Evolutionary conservation across 164 flowering plant genomes (phyloP).

Genomic region (Brasenia schreberi): DNA sequence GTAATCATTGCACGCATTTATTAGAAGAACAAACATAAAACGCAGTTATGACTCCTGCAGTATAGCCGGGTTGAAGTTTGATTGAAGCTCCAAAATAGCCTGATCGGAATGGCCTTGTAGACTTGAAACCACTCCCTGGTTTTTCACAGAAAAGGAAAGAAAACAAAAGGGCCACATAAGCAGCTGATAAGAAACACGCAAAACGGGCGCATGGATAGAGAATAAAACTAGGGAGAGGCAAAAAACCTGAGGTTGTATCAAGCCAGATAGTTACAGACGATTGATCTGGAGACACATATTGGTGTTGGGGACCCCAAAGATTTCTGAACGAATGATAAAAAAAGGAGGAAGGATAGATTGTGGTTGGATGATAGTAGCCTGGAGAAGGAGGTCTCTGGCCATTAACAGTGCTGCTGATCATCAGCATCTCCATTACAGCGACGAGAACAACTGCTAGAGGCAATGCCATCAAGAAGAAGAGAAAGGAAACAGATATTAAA

Average conservation of each 20-base stretch:
- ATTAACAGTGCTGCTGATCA: background rate
- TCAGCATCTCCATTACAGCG: background rate
- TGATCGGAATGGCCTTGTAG: constrained; percentile 48
- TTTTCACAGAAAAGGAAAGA: background rate
- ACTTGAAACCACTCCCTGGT: constrained; percentile 76
- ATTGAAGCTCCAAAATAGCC: constrained; percentile 77
- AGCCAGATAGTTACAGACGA: constrained; percentile 37
- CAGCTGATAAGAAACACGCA: background rate
- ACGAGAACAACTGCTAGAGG: no score
- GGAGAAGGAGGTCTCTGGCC: constrained; percentile 30
- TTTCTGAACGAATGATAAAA: constrained; percentile 37
- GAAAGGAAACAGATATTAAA: no score
- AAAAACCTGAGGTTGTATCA: constrained; percentile 42
- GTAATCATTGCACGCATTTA: no score
- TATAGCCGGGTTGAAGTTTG: constrained; percentile 64
- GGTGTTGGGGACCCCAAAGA: constrained; percentile 71
- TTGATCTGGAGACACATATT: constrained; percentile 22
- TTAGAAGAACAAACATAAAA: constrained; percentile 29
- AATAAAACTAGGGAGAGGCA: background rate
- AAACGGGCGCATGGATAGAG: background rate
- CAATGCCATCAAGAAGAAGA: no score
- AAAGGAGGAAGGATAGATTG: constrained; percentile 18
- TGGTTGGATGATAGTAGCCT: constrained; percentile 43
- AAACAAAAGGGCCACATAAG: background rate
- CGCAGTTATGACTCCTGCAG: constrained; percentile 82